These are phyloP conservation scores for Septoria linicola DNA, from an alignment of 2,329 filamentous ascomycete species.

Conservation along the genomic window DNA sequence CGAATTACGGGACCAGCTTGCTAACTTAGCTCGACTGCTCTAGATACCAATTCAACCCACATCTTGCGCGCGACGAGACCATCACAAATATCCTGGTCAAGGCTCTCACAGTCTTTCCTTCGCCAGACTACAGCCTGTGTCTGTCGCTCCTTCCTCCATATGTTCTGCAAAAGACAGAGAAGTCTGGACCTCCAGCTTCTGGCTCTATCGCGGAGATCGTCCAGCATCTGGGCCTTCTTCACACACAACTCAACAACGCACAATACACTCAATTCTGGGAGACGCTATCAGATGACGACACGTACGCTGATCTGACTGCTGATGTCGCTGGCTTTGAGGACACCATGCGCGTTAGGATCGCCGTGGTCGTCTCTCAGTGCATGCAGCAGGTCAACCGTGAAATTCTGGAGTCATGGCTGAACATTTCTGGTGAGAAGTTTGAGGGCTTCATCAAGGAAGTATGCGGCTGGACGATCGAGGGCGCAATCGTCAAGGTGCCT, in stretches of 20 bases:
- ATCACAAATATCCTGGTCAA: slow-evolving; percentile 99
- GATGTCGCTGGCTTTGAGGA: slow-evolving; percentile 96
- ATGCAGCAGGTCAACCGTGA: slow-evolving; percentile 65
- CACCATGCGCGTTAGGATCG: slow-evolving; percentile 84
- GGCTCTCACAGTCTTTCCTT: slow-evolving; percentile 94
- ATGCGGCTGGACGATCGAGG: slow-evolving; percentile 81
- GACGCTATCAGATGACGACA: slow-evolving; percentile 86
- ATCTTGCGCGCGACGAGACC: slow-evolving; percentile 93
- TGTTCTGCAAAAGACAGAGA: slow-evolving; percentile 60
- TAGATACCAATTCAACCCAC: slow-evolving; percentile 99
- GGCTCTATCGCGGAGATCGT: slow-evolving; percentile 82
- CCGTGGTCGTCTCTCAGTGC: slow-evolving; percentile 82
- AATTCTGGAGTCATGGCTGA: slow-evolving; percentile 53
- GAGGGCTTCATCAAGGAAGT: slow-evolving; percentile 52
- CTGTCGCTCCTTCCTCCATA: slow-evolving; percentile 90
- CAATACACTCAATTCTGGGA: slow-evolving; percentile 93
- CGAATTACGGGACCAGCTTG: slow-evolving; percentile 9
- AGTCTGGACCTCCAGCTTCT: slow-evolving; percentile 49
- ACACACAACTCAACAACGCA: slow-evolving; percentile 82
- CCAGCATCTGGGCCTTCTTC: slow-evolving; percentile 78
- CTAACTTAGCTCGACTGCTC: background rate
- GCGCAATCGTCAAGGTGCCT: slow-evolving; percentile 68
- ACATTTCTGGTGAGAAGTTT: slow-evolving; percentile 47
- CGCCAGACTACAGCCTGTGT: slow-evolving; percentile 88
- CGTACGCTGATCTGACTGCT: slow-evolving; percentile 92